These are phyloP conservation scores for Aeminium ludgeri DNA, from an alignment of 495 filamentous ascomycete species.

Conservation along the genomic window DNA sequence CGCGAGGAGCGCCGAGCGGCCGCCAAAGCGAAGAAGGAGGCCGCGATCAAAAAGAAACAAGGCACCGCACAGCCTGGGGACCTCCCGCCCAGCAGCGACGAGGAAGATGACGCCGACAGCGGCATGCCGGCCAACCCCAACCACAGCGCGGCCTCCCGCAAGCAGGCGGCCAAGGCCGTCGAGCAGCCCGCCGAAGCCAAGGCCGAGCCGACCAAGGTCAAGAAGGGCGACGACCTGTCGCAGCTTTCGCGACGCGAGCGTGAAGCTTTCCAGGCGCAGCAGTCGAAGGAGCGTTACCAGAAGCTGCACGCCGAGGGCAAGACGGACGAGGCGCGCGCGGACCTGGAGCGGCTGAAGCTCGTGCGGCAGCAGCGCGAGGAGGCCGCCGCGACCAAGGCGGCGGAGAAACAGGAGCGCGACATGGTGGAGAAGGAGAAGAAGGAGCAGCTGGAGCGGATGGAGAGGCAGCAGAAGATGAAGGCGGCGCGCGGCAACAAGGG, in stretches of 20 bases:
- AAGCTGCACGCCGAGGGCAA: constrained; percentile 93
- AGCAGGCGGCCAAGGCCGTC: constrained; percentile 36
- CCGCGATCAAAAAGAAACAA: constrained; percentile 52
- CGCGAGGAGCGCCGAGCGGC: constrained; percentile 78
- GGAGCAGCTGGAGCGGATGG: constrained; percentile 24
- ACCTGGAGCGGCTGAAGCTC: constrained; percentile 63
- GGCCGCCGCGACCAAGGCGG: constrained; percentile 65
- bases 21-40: constrained; percentile 83
- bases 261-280: constrained; percentile 73
- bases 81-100: constrained; percentile 48
- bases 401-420: constrained; percentile 29
- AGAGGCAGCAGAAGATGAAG: constrained; percentile 22
- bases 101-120: constrained; percentile 37
- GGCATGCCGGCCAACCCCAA: constrained; percentile 78
- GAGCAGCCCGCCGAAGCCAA: constrained; percentile 16
- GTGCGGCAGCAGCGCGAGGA: constrained; percentile 76
- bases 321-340: constrained; percentile 90
- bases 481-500: constrained; percentile 16
- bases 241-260: constrained; percentile 68
- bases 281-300: constrained; percentile 77
- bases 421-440: constrained; percentile 26
- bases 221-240: constrained; percentile 25
- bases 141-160: constrained; percentile 54
- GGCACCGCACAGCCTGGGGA: constrained; percentile 60
- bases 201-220: constrained; percentile 12